Evolutionary conservation across 2,329 filamentous ascomycete species (phyloP), one percentile per base, ranked within the genome.

Genomic region (Ramularia collo-cygni): DNA sequence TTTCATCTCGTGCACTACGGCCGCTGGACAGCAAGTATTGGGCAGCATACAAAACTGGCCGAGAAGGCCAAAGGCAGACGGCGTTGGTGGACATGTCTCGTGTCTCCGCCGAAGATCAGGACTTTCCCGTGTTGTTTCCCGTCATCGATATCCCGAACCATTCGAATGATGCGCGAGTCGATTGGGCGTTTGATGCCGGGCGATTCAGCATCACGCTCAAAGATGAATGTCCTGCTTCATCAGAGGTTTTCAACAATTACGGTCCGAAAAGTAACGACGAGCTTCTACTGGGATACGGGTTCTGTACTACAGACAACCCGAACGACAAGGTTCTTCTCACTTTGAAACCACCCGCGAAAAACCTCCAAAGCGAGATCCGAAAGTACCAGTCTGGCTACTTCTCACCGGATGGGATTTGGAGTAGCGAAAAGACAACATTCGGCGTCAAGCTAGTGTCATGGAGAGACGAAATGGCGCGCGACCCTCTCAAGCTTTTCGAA

Each of bases 231-330:
- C 28, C 50, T 3, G 44, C 56, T 4, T 68, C 65, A 3, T 57
- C 61, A 3, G 65, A 74, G 44, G 54, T 75, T 2, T 70, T 63
- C 57, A 75, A 75, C 52, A 75, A 75, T 48, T 75, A 75, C 40
- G 71, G 66, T 0, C 65, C 70, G 2, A 74, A 74, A 47, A 60
- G 65, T 4, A 75, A 75, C 36, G 70, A 71, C 45, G 70, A 75
- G 49, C 56, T 75, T 2, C 56, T 75, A 2, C 64, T 72, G 32
- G 71, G 71, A 3, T 75, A 75, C 41, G 72, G 72, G 3, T 75
- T 75, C 54, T 69, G 65, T 42, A 59, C 72, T 10, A 52, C 55
- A 4, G 47, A 66, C 29, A 74, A 74, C 28, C 67, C 67, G 0
- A 61, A 66, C 28, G 71, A 74, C 47, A 61, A 64, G 34, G 64